phyloP scores from a whole-genome alignment of 2,329 filamentous ascomycete species.

The Emmonsiellopsis sp. region DNA sequence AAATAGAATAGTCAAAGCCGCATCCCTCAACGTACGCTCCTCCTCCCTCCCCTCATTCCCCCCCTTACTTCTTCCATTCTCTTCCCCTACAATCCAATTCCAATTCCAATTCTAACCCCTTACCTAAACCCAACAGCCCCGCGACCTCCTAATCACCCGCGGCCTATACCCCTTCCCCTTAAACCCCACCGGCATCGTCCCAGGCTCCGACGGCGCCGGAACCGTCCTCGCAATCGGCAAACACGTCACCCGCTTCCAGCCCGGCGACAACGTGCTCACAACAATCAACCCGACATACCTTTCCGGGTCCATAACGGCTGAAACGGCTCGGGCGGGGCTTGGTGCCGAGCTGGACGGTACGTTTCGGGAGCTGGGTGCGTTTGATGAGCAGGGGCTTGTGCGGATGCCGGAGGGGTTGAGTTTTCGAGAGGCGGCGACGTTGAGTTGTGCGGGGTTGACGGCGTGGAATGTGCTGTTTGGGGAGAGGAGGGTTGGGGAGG shows the following conservation, averaged over 20 bases:
- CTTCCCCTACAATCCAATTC: neutral
- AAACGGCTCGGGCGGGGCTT: neutral
- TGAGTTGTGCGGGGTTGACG: constrained; percentile 38
- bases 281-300: constrained; percentile 16
- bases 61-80: too few species aligned
- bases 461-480: constrained; percentile 48
- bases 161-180: constrained; percentile 6
- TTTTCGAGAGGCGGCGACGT: constrained; percentile 21
- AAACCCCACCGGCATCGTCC: constrained; percentile 3
- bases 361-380: neutral
- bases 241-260: constrained; percentile 41
- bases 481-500: constrained; percentile 25
- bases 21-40: neutral
- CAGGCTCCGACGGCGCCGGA: constrained; percentile 43
- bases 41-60: neutral
- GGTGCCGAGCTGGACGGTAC: neutral
- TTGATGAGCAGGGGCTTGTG: constrained; percentile 3
- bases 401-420: constrained; percentile 2
- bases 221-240: constrained; percentile 40
- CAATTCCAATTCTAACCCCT: neutral
- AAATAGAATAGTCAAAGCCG: neutral
- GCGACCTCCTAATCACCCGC: neutral
- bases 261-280: constrained; percentile 42
- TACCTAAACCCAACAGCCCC: neutral
- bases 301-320: constrained; percentile 10